Base-by-base conservation (phyloP, 352 stramenopile genomes). In the Globisporangium barbulae region DNA sequence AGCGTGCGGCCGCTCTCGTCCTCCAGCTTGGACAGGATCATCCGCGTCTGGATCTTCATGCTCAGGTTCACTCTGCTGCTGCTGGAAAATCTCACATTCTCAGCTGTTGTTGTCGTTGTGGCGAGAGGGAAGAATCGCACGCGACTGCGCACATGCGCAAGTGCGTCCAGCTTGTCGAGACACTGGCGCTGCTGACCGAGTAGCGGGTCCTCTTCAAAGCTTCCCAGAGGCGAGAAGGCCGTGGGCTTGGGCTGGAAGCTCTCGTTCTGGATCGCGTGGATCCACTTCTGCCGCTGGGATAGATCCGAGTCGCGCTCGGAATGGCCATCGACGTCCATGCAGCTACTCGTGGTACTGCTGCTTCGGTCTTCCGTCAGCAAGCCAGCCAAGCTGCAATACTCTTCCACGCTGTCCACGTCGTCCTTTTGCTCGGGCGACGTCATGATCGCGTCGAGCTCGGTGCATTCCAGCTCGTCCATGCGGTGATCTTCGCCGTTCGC, bases 191-290 rank as follows among this genome's bases (percentile, higher is more conserved):
- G 68, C 65, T 88, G 75, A 41, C 82, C 70, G 45, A 76, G 65
- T 19, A 93, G 73, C 54, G 84, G 84, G 62, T 94, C 80, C 25
- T 89, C 78, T 9, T 81, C 76, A 6, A 74, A 57, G 19, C 65
- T 64, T 0, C 71, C 61, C 21, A 79, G 74, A 13, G 85, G 85
- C 41, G 75, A 83, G 59, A 90, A 92, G 44, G 85, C 78, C 17
- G 85, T 89, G 15, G 85, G 85, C 35, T 85, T 87, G 48, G 82
- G 70, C 65, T 79, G 63, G 64, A 81, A 91, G 49, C 70, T 76
- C 68, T 78, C 65, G 49, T 89, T 87, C 59, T 85, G 73, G 28
- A 89, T 79, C 39, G 73, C 65, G 31, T 65, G 64, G 60, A 75
- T 78, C 75, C 75, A 86, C 21, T 63, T 53, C 35, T 37, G 50